Evolutionary conservation across 306 rosid genomes (phyloP).

Genomic region (Fragaria nilgerrensis): DNA sequence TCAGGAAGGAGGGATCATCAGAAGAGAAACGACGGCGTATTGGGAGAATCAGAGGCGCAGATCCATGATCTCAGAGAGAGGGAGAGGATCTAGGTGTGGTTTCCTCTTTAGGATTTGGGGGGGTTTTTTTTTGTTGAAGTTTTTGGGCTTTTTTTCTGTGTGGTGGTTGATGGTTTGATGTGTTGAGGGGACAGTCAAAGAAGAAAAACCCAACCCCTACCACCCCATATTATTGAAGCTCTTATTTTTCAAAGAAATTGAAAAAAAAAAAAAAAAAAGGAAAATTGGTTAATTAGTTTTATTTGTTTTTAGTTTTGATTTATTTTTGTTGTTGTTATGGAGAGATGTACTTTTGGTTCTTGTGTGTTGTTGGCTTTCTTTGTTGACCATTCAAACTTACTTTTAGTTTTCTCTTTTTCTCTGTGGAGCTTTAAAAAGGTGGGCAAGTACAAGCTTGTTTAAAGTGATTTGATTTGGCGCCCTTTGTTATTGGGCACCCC

Average conservation of each 20-base stretch:
- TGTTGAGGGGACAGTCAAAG: conserved; percentile 84
- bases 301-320: neutral
- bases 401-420: conserved; percentile 6
- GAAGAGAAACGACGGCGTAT: conserved; percentile 4
- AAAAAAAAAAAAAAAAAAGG: neutral
- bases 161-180: conserved; percentile 52
- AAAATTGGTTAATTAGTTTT: neutral
- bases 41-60: conserved; percentile 37
- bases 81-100: conserved; percentile 7
- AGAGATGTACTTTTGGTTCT: neutral
- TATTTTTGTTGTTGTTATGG: neutral
- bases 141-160: conserved; percentile 34
- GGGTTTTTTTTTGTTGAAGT: neutral
- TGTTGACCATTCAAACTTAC: conserved; percentile 59
- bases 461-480: conserved; percentile 5
- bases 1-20: conserved; percentile 28
- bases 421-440: conserved; percentile 14
- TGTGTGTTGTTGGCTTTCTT: conserved; percentile 29
- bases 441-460: neutral
- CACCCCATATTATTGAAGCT: conserved; percentile 15
- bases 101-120: conserved; percentile 35
- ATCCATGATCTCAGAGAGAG: conserved; percentile 31
- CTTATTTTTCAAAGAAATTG: neutral
- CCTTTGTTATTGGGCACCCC: neutral
- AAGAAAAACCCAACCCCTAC: conserved; percentile 25